Conservation (phyloP, 257 asterid species). For the Craterostigma plantagineum region DNA sequence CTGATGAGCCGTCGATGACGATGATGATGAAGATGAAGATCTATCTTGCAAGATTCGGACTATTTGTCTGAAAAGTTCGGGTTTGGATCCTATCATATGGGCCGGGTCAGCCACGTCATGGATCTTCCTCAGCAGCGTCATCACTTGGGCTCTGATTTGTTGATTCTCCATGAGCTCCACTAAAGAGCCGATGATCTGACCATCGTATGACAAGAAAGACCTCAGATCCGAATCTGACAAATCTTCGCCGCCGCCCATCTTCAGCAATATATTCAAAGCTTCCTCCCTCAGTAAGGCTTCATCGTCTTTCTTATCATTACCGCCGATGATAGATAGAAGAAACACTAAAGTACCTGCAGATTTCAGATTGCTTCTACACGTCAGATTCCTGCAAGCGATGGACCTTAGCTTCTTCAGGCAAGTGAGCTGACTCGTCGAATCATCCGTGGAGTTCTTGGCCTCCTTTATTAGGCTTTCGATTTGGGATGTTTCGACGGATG, state of each 20-base stretch:
- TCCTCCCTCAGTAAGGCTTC: not conserved
- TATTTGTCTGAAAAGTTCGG: constrained; percentile 3
- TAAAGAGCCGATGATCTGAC: constrained; percentile 3
- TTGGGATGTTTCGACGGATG: constrained; percentile 1
- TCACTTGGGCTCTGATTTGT: constrained; percentile 5
- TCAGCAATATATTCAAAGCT: constrained; percentile 7
- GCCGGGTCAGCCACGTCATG: constrained; percentile 9
- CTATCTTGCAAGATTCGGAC: constrained; percentile 2
- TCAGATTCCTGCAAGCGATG: not conserved
- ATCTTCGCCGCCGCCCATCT: constrained; percentile 2
- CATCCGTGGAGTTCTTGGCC: constrained; percentile 3
- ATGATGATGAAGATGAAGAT: too few relatives aligned
- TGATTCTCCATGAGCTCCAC: not conserved
- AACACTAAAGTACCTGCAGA: constrained; percentile 4
- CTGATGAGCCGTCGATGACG: too few relatives aligned
- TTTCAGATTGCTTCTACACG: not conserved
- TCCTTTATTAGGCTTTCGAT: not conserved
- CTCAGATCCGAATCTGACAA: constrained; percentile 8
- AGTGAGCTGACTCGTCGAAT: not conserved
- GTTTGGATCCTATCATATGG: constrained; percentile 5
- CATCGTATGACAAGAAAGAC: not conserved
- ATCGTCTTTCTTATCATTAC: too few relatives aligned
- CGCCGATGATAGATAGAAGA: not conserved
- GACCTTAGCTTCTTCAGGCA: constrained; percentile 1
- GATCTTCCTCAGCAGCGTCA: constrained; percentile 2